Base-by-base conservation (phyloP, 2,329 filamentous ascomycete species). In the Epichloe bromicola region DNA sequence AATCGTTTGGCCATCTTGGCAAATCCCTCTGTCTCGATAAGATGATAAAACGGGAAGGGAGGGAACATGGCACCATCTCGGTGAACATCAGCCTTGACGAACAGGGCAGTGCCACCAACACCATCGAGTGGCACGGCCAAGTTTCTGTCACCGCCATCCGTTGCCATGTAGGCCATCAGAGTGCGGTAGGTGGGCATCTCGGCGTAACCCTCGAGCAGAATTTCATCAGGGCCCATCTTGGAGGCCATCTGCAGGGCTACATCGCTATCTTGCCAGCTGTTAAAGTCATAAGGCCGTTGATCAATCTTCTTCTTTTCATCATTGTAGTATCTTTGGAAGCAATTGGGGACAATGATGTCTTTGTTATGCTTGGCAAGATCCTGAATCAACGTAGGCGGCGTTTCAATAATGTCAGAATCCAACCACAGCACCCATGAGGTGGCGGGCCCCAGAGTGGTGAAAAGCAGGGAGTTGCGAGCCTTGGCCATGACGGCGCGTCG, bases 21-120 rank as follows among this genome's bases (percentile, higher is more conserved):
- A 63, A 98, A 98, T 0, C 93, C 93, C 64, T 98, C 93, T 0
- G 93, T 97, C 74, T 98, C 93, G 54, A 98, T 94, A 54, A 98
- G 75, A 67, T 98, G 86, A 65, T 96, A 97, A 64, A 98, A 98
- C 3, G 91, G 71, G 65, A 98, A 98, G 0, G 93, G 80, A 17
- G 93, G 93, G 71, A 98, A 98, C 91, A 97, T 98, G 65, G 93
- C 91, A 19, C 93, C 93, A 63, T 98, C 93, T 26, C 93, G 82
- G 66, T 98, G 93, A 23, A 98, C 93, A 53, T 97, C 90, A 2
- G 90, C 93, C 72, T 95, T 96, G 54, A 98, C 93, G 61, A 98
- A 72, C 56, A 98, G 72, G 2, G 90, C 87, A 1, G 91, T 94
- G 37, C 93, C 93, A 51, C 93, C 93, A 3, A 98, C 93, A 47